Evolutionary conservation across 768 basidiomycete genomes (phyloP).

Genomic region (Rhodocollybia butyracea): DNA sequence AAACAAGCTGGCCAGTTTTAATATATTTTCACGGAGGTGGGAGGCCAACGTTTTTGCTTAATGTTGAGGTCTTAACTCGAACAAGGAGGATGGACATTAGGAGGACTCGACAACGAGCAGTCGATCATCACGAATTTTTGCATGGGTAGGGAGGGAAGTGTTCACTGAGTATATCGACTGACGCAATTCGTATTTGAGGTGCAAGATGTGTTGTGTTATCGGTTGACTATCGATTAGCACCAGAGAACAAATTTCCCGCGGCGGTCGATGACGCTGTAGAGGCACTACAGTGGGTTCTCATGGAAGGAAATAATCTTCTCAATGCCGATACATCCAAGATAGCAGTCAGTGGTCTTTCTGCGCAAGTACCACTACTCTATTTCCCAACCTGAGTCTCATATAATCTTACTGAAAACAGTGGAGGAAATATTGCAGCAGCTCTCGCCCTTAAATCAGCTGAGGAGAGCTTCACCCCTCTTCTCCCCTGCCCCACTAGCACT

Average conservation of each 20-base stretch:
- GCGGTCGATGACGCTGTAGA: slow-evolving; percentile 70
- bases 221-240: slow-evolving; percentile 70
- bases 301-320: slow-evolving; percentile 43
- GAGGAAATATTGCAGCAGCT: slow-evolving; percentile 67
- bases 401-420: slow-evolving; percentile 37
- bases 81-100: no score
- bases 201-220: slow-evolving; percentile 60
- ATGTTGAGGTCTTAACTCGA: no score
- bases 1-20: no score
- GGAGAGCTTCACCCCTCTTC: slow-evolving; percentile 17
- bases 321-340: slow-evolving; percentile 47
- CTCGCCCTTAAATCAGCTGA: slow-evolving; percentile 59
- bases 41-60: no score
- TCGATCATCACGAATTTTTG: no score
- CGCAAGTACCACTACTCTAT: slow-evolving; percentile 29
- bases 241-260: slow-evolving; percentile 66
- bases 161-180: no score
- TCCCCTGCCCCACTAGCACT: slow-evolving; percentile 53
- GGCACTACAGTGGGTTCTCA: slow-evolving; percentile 57
- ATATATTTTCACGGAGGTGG: no score
- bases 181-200: slow-evolving; percentile 31
- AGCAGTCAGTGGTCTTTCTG: slow-evolving; percentile 72
- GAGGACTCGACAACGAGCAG: no score
- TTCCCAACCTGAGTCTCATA: background rate
- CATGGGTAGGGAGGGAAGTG: no score